Percentiles rank a stretch among this genome's conserved stretches.
Evolutionary conservation across 2,329 filamentous ascomycete species (phyloP).

Genomic region (Cercospora nicotianae): DNA sequence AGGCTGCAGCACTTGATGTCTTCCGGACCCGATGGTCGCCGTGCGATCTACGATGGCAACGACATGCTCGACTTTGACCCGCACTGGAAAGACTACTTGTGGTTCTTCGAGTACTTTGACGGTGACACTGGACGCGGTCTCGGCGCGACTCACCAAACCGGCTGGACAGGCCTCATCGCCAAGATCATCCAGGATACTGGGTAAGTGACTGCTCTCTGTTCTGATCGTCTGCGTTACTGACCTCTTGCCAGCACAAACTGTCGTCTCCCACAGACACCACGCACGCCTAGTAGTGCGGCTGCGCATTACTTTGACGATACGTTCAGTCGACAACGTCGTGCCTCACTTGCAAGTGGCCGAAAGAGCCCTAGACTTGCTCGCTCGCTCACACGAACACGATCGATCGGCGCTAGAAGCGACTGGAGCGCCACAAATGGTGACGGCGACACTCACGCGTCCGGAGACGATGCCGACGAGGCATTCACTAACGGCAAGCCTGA

Average conservation of each 20-base stretch:
- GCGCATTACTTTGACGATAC: slow-evolving; percentile 95
- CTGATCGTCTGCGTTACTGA: slow-evolving; percentile 43
- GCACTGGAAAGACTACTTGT: slow-evolving; percentile 89
- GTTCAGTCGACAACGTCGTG: slow-evolving; percentile 59
- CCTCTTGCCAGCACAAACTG: slow-evolving; percentile 68
- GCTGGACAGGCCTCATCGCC: slow-evolving; percentile 93
- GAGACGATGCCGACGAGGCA: slow-evolving; percentile 39
- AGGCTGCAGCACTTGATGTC: slow-evolving; percentile 89
- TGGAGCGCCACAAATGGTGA: slow-evolving; percentile 50
- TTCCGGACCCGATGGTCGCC: slow-evolving; percentile 77
- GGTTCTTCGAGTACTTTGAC: slow-evolving; percentile 98
- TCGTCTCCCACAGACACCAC: slow-evolving; percentile 87
- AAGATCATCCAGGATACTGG: slow-evolving; percentile 98
- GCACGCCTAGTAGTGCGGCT: slow-evolving; percentile 79
- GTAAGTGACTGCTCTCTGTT: slow-evolving; percentile 55
- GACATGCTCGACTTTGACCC: slow-evolving; percentile 87
- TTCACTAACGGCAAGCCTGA: slow-evolving; percentile 24
- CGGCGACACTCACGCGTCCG: slow-evolving; percentile 40
- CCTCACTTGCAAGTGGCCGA: slow-evolving; percentile 58
- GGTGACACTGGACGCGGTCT: slow-evolving; percentile 86
- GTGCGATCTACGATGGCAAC: slow-evolving; percentile 83
- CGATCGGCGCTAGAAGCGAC: slow-evolving; percentile 81
- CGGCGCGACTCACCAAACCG: slow-evolving; percentile 90
- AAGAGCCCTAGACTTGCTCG: slow-evolving; percentile 56
- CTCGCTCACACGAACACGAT: slow-evolving; percentile 53